Percentiles rank a stretch among this genome's conserved stretches.
These are phyloP conservation scores for Schwanniomyces occidentalis DNA, from an alignment of 805 yeast species.

Conservation along the genomic window DNA sequence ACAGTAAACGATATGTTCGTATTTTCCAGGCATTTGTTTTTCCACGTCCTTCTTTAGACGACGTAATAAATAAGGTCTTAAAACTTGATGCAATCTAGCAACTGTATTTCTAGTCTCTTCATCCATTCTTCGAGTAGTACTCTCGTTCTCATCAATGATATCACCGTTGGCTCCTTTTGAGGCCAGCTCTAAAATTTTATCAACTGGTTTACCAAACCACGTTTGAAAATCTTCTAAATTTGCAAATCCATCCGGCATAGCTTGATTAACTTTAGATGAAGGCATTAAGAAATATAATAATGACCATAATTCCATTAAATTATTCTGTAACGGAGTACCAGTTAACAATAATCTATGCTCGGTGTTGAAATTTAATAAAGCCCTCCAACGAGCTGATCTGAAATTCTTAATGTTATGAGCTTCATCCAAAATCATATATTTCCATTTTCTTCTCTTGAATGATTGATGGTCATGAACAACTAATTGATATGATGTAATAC, in stretches of 20 bases:
- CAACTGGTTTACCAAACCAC: constrained; percentile 99
- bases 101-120: constrained; percentile 84
- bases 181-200: constrained; percentile 76
- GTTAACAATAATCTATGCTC: constrained; percentile 84
- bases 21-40: constrained; percentile 97
- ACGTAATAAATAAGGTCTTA: constrained; percentile 88
- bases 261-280: constrained; percentile 64
- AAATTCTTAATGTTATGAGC: constrained; percentile 98
- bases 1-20: constrained; percentile 93
- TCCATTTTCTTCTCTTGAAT: constrained; percentile 90
- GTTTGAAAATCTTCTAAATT: constrained; percentile 93
- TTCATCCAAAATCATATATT: constrained; percentile 94
- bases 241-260: constrained; percentile 95
- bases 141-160: constrained; percentile 39
- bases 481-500: constrained; percentile 94
- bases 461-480: constrained; percentile 98
- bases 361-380: constrained; percentile 88
- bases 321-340: constrained; percentile 97
- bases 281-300: constrained; percentile 95
- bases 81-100: constrained; percentile 84
- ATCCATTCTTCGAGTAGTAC: constrained; percentile 47
- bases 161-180: constrained; percentile 48
- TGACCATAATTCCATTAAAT: constrained; percentile 95
- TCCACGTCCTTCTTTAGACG: constrained; percentile 96
- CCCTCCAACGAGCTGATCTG: constrained; percentile 96